Conservation (phyloP, 768 basidiomycete species). For the Pluteus cervinus region DNA sequence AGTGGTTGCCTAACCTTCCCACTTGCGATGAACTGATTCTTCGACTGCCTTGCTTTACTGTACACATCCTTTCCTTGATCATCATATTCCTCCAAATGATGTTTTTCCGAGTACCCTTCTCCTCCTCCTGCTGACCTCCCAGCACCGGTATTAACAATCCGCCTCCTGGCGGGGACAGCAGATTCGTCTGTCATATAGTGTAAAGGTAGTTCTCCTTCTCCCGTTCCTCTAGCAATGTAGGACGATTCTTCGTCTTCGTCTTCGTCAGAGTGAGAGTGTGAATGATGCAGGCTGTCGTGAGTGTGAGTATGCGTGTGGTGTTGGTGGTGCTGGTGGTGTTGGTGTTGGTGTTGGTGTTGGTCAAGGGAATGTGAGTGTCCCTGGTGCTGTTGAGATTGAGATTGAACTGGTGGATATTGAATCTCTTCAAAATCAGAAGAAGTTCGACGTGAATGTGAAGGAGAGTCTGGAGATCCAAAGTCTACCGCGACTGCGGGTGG, state of each 20-base stretch:
- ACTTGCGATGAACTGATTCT: conserved; percentile 39
- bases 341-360: conserved; percentile 10
- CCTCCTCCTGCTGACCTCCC: conserved; percentile 12
- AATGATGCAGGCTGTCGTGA: too few relatives aligned
- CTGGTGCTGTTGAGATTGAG: conserved; percentile 27
- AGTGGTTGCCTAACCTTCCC: conserved; percentile 57
- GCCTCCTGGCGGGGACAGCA: conserved; percentile 34
- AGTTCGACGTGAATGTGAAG: conserved; percentile 32
- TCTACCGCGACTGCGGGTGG: conserved; percentile 65
- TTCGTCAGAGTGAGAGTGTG: too few relatives aligned
- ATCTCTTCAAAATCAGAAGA: conserved; percentile 72
- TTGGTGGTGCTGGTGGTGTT: conserved; percentile 6
- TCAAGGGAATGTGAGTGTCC: conserved; percentile 16
- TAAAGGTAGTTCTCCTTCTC: conserved; percentile 41
- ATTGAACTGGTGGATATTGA: conserved; percentile 43
- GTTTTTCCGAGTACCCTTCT: conserved; percentile 19
- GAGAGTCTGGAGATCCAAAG: conserved; percentile 52
- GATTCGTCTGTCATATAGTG: conserved; percentile 63
- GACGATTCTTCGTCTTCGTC: too few relatives aligned
- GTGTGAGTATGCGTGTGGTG: conserved; percentile 4
- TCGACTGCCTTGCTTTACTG: conserved; percentile 35
- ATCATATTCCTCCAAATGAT: conserved; percentile 27
- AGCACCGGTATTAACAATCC: conserved; percentile 24
- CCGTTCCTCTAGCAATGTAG: too few relatives aligned
- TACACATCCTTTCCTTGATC: conserved; percentile 50